Conservation (phyloP, 768 basidiomycete species). For the Rhodocollybia butyracea region DNA sequence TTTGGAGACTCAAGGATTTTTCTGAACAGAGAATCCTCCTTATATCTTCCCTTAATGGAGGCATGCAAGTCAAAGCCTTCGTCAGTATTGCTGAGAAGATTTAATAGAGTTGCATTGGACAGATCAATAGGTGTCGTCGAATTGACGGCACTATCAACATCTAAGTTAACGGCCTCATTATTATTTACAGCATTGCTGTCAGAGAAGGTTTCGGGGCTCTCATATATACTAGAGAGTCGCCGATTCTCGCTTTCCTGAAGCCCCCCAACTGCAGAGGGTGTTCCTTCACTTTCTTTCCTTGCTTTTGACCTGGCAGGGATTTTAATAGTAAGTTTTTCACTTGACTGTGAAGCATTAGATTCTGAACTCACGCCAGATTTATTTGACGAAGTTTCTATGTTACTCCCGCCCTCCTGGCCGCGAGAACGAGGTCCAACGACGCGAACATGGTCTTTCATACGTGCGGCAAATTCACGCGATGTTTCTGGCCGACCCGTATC, state of each 20-base stretch:
- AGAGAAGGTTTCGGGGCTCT: no score
- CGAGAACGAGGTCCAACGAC: neutral
- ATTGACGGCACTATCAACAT: neutral
- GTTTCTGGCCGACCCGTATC: neutral
- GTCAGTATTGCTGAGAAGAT: neutral
- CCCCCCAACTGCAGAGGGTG: no score
- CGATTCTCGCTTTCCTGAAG: no score
- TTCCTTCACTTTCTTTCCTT: neutral
- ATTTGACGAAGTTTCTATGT: no score
- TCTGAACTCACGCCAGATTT: no score
- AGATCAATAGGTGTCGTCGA: no score
- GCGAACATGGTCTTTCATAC: neutral
- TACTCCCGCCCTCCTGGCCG: no score
- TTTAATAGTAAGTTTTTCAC: neutral
- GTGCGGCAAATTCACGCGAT: neutral
- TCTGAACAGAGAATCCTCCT: slow-evolving; percentile 17
- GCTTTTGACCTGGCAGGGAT: neutral
- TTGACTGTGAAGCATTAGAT: no score
- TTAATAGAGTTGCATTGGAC: no score
- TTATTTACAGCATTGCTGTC: no score
- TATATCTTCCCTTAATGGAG: slow-evolving; percentile 10
- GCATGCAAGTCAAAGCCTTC: slow-evolving; percentile 9
- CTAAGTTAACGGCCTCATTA: neutral
- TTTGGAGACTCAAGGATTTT: slow-evolving; percentile 10
- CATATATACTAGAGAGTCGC: no score